Evolutionary conservation across 1,284 basidiomycete genomes (phyloP).

Genomic region (Cryptococcus floricola): DNA sequence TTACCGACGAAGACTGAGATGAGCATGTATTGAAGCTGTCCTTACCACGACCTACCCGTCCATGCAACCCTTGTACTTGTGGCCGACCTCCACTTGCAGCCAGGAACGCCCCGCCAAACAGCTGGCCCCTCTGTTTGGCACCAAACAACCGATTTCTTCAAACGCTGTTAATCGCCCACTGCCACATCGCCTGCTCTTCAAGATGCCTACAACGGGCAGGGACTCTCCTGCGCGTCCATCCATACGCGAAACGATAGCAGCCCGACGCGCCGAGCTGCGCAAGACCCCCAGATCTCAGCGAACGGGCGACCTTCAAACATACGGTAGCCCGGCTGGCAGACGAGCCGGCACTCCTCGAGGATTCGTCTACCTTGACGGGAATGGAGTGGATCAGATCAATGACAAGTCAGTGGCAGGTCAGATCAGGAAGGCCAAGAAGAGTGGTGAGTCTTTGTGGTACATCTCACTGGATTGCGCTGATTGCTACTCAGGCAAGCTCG

Average conservation of each 20-base stretch:
- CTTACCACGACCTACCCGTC: no score
- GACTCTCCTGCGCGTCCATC: conserved; percentile 14
- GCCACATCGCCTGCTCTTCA: neutral
- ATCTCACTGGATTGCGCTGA: no score
- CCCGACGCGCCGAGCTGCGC: conserved; percentile 30
- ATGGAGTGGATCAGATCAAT: conserved; percentile 9
- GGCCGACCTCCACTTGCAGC: no score
- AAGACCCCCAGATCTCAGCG: conserved; percentile 15
- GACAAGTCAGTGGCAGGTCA: conserved; percentile 33
- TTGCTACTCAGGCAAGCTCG: conserved; percentile 34
- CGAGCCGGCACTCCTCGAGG: conserved; percentile 3
- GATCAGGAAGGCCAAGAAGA: conserved; percentile 30
- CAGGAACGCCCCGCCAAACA: no score
- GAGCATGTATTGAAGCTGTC: no score
- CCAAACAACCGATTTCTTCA: no score
- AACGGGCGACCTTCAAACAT: neutral
- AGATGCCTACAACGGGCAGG: neutral
- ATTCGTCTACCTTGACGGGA: conserved; percentile 1
- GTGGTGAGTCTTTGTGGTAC: conserved; percentile 24
- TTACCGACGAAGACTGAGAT: conserved; percentile 9
- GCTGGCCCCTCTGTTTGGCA: no score
- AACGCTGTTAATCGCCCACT: no score
- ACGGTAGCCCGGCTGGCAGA: neutral
- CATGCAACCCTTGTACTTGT: no score
- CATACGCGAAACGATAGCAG: conserved; percentile 40